These are phyloP conservation scores for Trametes meyenii DNA, from an alignment of 768 basidiomycete genomes.

Conservation along the genomic window DNA sequence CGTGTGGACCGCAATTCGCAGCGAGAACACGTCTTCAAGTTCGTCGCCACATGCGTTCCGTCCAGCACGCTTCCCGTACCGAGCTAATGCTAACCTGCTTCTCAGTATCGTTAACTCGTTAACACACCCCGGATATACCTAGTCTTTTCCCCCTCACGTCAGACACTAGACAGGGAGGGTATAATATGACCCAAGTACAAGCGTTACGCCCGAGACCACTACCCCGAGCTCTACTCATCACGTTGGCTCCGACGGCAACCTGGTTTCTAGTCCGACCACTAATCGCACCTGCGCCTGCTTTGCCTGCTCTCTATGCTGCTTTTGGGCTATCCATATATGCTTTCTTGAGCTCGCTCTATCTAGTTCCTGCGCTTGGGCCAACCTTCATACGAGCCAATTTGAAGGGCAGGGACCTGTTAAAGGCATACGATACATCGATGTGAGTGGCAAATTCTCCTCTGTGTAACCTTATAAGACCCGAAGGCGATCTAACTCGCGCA, in stretches of 20 bases:
- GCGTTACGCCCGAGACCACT: conserved; percentile 26
- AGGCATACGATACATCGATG: conserved; percentile 75
- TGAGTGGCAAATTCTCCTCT: conserved; percentile 37
- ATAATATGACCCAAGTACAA: conserved; percentile 8
- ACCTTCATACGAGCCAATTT: conserved; percentile 82
- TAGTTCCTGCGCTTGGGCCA: conserved; percentile 83
- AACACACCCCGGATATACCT: too few species aligned
- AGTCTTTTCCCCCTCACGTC: too few species aligned
- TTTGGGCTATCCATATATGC: conserved; percentile 86
- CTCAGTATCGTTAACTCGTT: too few species aligned
- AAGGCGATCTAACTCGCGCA: conserved; percentile 34
- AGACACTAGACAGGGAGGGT: too few species aligned
- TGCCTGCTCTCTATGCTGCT: conserved; percentile 77
- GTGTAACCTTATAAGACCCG: background rate
- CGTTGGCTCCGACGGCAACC: conserved; percentile 65
- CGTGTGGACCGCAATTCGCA: too few species aligned
- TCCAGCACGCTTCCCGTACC: too few species aligned
- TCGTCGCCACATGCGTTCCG: too few species aligned
- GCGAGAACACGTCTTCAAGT: too few species aligned
- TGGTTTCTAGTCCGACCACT: conserved; percentile 79
- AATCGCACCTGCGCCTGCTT: conserved; percentile 64
- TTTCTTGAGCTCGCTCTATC: conserved; percentile 71
- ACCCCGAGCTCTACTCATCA: conserved; percentile 47
- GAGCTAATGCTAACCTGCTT: too few species aligned
- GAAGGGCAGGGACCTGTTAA: conserved; percentile 86